Evolutionary conservation across 768 basidiomycete genomes (phyloP).

Genomic region (Podaxis sp.): DNA sequence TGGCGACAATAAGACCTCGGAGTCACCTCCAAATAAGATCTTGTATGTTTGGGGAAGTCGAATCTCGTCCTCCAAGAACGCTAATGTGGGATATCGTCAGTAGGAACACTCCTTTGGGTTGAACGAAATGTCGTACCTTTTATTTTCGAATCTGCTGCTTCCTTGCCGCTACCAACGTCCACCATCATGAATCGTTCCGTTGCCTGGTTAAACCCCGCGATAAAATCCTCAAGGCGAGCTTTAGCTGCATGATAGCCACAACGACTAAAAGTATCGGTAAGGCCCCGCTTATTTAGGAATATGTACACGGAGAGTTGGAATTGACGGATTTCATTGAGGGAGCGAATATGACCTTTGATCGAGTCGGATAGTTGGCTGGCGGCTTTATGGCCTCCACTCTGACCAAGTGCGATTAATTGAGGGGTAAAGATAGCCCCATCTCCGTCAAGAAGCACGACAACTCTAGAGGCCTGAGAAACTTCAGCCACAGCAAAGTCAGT

Average conservation of each 20-base stretch:
- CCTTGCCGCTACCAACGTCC: constrained; percentile 70
- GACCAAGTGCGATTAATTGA: constrained; percentile 54
- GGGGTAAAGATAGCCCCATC: constrained; percentile 61
- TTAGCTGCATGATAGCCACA: constrained; percentile 35
- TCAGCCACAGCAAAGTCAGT: not conserved
- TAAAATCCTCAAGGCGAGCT: constrained; percentile 59
- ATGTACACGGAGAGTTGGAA: constrained; percentile 63
- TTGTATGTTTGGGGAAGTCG: constrained; percentile 62
- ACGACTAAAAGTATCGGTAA: constrained; percentile 50
- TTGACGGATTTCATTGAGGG: constrained; percentile 34
- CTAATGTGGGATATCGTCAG: constrained; percentile 25
- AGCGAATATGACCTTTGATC: constrained; percentile 34
- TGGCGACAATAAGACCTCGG: constrained; percentile 8
- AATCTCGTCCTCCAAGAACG: constrained; percentile 60
- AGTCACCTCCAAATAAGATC: constrained; percentile 65
- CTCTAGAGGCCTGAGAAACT: constrained; percentile 39
- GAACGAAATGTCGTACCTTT: constrained; percentile 48
- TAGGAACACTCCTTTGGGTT: not conserved
- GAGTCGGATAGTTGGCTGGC: constrained; percentile 48
- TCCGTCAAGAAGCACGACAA: constrained; percentile 62
- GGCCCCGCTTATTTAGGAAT: constrained; percentile 63
- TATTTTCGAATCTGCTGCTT: constrained; percentile 75
- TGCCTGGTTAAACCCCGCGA: constrained; percentile 70
- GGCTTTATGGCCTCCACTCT: constrained; percentile 56
- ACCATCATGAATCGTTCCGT: constrained; percentile 65